These are phyloP conservation scores for Xylona heveae DNA, from an alignment of 495 filamentous ascomycete genomes.

Conservation along the genomic window DNA sequence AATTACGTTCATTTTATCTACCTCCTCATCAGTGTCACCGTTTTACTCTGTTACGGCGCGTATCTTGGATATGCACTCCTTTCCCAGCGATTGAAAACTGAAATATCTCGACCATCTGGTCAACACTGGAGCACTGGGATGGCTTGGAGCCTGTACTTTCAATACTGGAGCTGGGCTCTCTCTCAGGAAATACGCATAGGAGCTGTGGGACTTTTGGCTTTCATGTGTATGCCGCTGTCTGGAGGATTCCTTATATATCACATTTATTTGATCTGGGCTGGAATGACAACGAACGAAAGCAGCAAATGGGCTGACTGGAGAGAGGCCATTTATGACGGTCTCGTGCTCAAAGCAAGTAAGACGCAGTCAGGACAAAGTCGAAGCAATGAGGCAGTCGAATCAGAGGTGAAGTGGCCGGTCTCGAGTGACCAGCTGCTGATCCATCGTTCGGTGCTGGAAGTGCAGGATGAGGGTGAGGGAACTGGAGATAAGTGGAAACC, in stretches of 20 bases:
- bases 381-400: neutral
- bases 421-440: conserved; percentile 10
- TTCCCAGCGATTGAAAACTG: neutral
- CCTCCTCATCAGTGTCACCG: conserved; percentile 2
- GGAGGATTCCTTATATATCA: conserved; percentile 4
- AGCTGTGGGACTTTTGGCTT: conserved; percentile 4
- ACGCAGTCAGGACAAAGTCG: no score
- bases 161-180: conserved; percentile 1
- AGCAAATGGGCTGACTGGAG: conserved; percentile 6
- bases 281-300: conserved; percentile 6
- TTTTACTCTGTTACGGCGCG: conserved; percentile 4
- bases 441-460: conserved; percentile 8
- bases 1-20: conserved; percentile 4
- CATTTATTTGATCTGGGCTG: conserved; percentile 5
- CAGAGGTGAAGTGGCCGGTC: conserved; percentile 9
- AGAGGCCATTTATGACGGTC: conserved; percentile 4
- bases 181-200: conserved; percentile 2
- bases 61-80: neutral
- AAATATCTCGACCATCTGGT: neutral
- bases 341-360: conserved; percentile 3
- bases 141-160: neutral
- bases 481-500: conserved; percentile 8
- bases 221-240: conserved; percentile 2
- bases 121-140: neutral
- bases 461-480: conserved; percentile 3